Base-by-base conservation (phyloP, 2,329 filamentous ascomycete species). In the Juglanconis oblonga region DNA sequence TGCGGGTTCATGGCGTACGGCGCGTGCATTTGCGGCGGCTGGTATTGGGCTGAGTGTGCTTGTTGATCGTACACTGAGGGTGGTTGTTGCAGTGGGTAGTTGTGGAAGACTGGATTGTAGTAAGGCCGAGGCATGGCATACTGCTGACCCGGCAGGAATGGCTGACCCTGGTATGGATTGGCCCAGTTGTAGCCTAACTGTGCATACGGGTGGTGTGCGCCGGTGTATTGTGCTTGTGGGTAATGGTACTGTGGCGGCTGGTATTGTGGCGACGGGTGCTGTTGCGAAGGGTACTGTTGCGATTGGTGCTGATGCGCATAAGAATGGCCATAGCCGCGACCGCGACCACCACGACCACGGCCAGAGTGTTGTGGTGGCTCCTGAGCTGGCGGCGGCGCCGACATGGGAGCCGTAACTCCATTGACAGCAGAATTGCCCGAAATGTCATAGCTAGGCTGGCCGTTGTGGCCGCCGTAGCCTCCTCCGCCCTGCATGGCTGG, bases 401-500 rank as follows among this genome's bases (percentile, higher is more conserved):
- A 58, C 44, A 57, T 50, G 29, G 54, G 40, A 57, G 61, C 36
- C 38, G 50, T 62, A 45, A 55, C 60, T 56, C 52, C 47, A 35
- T 61, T 63, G 13, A 55, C 65, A 14, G 64, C 62, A 55, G 64
- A 54, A 24, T 51, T 57, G 24, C 61, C 60, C 40, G 35, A n/a
- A 32, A 62, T 62, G 50, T 38, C 50, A 11, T 63, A 63, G 44
- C 33, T 47, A 54, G 57, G 50, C 49, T 61, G 55, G 32, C 55
- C 49, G 35, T 49, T 53, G 42, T 59, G 55, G 42, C 40, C 57
- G 31, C 54, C 52, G 35, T 61, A 35, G 29, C 29, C 48, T 35
- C 54, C 55, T 38, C 58, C 74, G 71, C 77, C 78, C 70, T 78
- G 81, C 77, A 84, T 81, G 74, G 81, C 81, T 64, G 62, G 59